Base-by-base conservation (phyloP, 352 stramenopile genomes). In the Globisporangium megalacanthum region DNA sequence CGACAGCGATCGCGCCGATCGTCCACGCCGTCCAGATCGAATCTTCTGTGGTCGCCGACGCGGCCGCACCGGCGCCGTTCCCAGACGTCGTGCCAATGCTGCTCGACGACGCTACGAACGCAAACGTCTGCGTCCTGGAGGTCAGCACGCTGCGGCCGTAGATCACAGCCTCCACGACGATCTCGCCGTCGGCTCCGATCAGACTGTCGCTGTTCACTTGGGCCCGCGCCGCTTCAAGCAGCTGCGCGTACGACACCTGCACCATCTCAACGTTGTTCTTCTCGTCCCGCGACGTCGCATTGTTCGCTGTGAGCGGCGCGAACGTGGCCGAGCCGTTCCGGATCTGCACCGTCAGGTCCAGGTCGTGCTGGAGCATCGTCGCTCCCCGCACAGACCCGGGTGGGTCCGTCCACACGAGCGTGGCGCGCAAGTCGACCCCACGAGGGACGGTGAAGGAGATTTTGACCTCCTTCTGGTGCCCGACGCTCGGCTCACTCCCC, bases 211-310 rank as follows among this genome's bases (percentile, higher is more conserved):
- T 8, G 54, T 60, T 25, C 71, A 49, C 3, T 72, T 70, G 8
- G 61, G 58, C 64, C 2, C 74, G 60, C 1, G 66, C 68, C 6
- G 70, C 67, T 0, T 58, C 58, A 0, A 66, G 58, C 8, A 84
- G 62, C 13, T 82, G 62, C 22, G 85, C 59, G 49, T 83, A 91
- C 10, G 66, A 74, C 10, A 88, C 69, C 53, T 89, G 77, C 11
- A 89, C 69, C 79, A 92, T 88, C 50, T 92, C 81, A 0, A 89
- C 77, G 54, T 92, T 92, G 62, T 92, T 92, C 15, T 75, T 51
- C 0, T 65, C 60, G 50, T 92, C 82, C 9, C 73, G 75, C n/a
- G 70, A 65, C n/a, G 79, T 89, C 6, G 83, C 92, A 41, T 73
- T 75, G 22, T 88, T 83, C 8, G 75, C 79, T 1, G 76, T 77